Evolutionary conservation across 768 basidiomycete genomes (phyloP).

Genomic region (Lyophyllum shimeji): DNA sequence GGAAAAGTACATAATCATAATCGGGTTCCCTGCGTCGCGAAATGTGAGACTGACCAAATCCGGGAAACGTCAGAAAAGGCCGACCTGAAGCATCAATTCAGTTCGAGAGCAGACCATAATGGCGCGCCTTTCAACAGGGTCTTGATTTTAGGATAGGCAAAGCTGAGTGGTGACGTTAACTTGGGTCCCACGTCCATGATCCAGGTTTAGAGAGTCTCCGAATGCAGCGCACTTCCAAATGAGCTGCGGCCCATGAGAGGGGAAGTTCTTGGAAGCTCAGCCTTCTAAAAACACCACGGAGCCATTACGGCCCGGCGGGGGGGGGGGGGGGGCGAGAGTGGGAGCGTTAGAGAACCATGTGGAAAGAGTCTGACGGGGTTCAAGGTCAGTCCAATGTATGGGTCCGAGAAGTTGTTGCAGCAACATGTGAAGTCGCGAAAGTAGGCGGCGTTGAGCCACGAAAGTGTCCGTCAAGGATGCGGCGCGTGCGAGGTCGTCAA

Average conservation of each 20-base stretch:
- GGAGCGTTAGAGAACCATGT: not conserved
- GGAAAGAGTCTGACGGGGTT: not conserved
- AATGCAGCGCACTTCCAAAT: not conserved
- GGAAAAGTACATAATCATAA: not conserved
- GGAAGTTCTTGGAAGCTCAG: not conserved
- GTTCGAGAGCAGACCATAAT: not conserved
- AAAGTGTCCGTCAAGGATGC: not conserved
- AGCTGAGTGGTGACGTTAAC: not conserved
- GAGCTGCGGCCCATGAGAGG: not conserved
- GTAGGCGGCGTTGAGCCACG: not conserved
- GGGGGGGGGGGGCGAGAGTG: not conserved
- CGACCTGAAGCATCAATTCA: not conserved
- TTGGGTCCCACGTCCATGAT: not conserved
- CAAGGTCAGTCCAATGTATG: not conserved
- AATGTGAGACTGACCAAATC: too few species aligned
- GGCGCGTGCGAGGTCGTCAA: not conserved
- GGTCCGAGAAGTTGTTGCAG: not conserved
- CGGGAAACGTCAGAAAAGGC: not conserved
- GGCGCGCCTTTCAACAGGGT: not conserved
- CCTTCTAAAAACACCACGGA: not conserved
- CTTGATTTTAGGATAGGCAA: not conserved
- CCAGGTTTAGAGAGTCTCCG: not conserved
- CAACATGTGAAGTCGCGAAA: not conserved
- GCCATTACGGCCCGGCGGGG: not conserved
- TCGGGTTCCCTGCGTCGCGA: not conserved